These are phyloP conservation scores for Chalciporus chontae DNA, from an alignment of 768 basidiomycete genomes.

Conservation along the genomic window DNA sequence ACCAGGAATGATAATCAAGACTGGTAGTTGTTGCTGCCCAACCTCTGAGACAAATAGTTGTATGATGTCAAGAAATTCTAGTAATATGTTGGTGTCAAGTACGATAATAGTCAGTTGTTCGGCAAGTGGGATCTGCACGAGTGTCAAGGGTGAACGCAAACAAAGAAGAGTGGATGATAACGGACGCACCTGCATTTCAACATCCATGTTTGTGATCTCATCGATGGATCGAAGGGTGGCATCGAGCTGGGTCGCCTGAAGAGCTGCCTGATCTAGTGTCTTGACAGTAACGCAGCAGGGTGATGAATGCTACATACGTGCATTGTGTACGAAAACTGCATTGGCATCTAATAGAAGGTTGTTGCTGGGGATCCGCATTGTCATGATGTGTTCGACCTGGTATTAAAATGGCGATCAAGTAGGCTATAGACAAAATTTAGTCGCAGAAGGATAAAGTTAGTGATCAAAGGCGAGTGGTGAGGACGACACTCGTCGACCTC, in stretches of 20 bases:
- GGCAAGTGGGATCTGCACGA: conserved; percentile 38
- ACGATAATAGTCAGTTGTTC: conserved; percentile 51
- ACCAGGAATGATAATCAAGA: conserved; percentile 66
- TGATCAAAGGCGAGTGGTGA: not conserved
- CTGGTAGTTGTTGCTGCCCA: conserved; percentile 45
- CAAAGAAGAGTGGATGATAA: not conserved
- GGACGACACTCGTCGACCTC: too few species aligned
- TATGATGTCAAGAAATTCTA: conserved; percentile 63
- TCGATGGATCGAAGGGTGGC: conserved; percentile 51
- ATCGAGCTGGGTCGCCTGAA: conserved; percentile 18
- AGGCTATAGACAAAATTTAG: not conserved
- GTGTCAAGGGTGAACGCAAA: not conserved
- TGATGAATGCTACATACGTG: conserved; percentile 8
- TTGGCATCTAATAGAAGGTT: not conserved
- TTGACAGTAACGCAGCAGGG: not conserved
- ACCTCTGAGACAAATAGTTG: conserved; percentile 63
- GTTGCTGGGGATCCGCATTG: conserved; percentile 4
- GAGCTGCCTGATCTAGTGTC: conserved; percentile 4
- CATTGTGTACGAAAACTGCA: not conserved
- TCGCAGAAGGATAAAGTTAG: too few species aligned
- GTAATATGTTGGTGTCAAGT: conserved; percentile 76
- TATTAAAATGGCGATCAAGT: not conserved
- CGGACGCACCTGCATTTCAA: conserved; percentile 65
- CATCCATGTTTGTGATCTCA: conserved; percentile 58
- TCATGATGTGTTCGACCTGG: not conserved